Base-by-base conservation (phyloP, 202 grass and related monocot genomes). In the Elaeis oleifera region DNA sequence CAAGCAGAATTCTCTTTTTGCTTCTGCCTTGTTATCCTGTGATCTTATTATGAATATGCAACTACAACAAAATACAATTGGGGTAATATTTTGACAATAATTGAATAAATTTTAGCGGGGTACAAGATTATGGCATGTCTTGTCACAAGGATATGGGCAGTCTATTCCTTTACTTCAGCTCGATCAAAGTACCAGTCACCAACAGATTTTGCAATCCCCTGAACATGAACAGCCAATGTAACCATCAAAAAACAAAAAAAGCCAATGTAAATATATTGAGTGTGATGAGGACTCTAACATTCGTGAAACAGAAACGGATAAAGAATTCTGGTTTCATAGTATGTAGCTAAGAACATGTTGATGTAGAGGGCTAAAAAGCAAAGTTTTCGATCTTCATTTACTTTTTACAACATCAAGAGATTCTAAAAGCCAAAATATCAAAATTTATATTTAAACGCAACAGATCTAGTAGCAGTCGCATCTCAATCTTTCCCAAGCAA, bases 171-270 rank as follows among this genome's bases (percentile, higher is more conserved):
- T 16, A 60, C 24, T 32, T 60, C 17, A 2, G 27, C 25, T 18
- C 27, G 58, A 60, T 60, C 16, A 19, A 27, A 60, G 18, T 60
- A 60, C 58, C 58, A 60, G 29, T 60, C 58, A 39, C 58, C 58
- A 60, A 60, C 16, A 36, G 58, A 32, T 19, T 32, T 8, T 8
- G 27, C 58, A 60, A 32, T 32, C 29, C 25, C 25, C 58, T 60
- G 58, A 5, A 60, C 19, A 8, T 31, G 25, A 27, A 18, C 28
- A 18, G 18, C 1, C 58, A 36, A 60, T 31, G 36, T 36, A 60
- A 60, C 23, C 23, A 23, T 23, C 23, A 23, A 23, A 23, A 23
- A 23, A 23, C 1, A 23, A 23, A 23, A 23, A 23, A 23, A n/a
- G 29, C 1, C 58, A 39, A 60, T 32, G 36, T 39, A 60, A 60